phyloP scores from a whole-genome alignment of 1,284 basidiomycete genomes.

The Volvariella volvacea region DNA sequence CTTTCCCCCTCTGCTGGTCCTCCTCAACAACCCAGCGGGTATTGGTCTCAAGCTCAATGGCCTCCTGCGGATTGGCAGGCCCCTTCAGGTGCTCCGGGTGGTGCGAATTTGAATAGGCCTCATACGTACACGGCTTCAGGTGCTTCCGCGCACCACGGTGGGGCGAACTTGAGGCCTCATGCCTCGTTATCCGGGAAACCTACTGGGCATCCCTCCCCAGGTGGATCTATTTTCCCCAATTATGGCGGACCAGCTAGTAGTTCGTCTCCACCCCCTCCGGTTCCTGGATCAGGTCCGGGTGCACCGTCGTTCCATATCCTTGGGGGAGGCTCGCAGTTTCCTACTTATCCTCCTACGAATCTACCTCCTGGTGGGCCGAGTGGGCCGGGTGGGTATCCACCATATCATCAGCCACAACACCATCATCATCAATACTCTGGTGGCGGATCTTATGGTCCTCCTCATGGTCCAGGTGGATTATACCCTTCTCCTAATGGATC shows the following conservation, averaged over 20 bases:
- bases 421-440: no score
- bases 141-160: slow-evolving; percentile 8
- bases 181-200: slow-evolving; percentile 10
- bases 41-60: slow-evolving; percentile 34
- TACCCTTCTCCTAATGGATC: slow-evolving; percentile 8
- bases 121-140: slow-evolving; percentile 2
- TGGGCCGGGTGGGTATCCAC: slow-evolving; percentile 10
- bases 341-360: no score
- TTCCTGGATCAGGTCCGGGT: not conserved
- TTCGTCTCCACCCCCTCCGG: slow-evolving; percentile 3
- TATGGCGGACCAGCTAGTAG: not conserved
- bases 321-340: no score
- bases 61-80: slow-evolving; percentile 40
- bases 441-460: no score
- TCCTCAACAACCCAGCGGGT: slow-evolving; percentile 8
- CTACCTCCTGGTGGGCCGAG: slow-evolving; percentile 8
- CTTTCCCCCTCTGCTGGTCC: slow-evolving; percentile 4
- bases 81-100: slow-evolving; percentile 1
- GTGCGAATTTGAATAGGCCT: not conserved
- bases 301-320: no score
- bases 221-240: not conserved
- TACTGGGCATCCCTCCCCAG: slow-evolving; percentile 5
- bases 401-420: no score
- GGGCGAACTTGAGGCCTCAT: slow-evolving; percentile 21
- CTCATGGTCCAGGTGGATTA: slow-evolving; percentile 3